Evolutionary conservation across 768 basidiomycete genomes (phyloP).

Genomic region (Xerocomellus chrysenteron): DNA sequence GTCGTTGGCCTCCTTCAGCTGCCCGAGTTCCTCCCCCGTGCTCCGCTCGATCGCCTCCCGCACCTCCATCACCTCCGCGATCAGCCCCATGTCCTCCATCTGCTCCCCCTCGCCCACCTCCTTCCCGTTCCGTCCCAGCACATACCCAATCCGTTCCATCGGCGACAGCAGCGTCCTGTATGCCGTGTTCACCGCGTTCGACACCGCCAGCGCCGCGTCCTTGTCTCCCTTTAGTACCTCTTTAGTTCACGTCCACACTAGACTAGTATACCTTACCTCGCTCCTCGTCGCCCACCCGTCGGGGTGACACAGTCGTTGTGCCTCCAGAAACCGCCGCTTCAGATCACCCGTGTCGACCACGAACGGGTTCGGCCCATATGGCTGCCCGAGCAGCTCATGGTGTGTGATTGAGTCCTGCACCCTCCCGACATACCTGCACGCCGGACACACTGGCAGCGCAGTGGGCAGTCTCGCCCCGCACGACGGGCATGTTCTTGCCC

Average conservation of each 20-base stretch:
- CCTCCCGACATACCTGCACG: slow-evolving; percentile 66
- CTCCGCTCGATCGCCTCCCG: slow-evolving; percentile 69
- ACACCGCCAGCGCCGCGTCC: slow-evolving; percentile 39
- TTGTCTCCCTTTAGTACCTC: slow-evolving; percentile 21
- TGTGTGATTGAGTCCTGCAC: slow-evolving; percentile 56
- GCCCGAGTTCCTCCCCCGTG: slow-evolving; percentile 51
- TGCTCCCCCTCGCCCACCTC: slow-evolving; percentile 68
- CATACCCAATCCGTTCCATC: slow-evolving; percentile 75
- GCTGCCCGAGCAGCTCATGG: slow-evolving; percentile 68
- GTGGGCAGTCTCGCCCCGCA: slow-evolving; percentile 63
- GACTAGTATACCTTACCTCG: slow-evolving; percentile 40
- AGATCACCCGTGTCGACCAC: slow-evolving; percentile 58
- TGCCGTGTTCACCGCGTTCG: slow-evolving; percentile 78
- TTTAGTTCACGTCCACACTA: slow-evolving; percentile 7
- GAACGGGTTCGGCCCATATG: slow-evolving; percentile 67
- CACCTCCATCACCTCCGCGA: slow-evolving; percentile 76
- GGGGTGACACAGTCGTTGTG: slow-evolving; percentile 81
- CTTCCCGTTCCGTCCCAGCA: slow-evolving; percentile 62
- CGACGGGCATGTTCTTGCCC: slow-evolving; percentile 48
- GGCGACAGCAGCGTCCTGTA: slow-evolving; percentile 77
- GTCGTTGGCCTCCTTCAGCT: slow-evolving; percentile 52
- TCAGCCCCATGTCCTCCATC: slow-evolving; percentile 65
- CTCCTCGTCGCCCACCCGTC: slow-evolving; percentile 78
- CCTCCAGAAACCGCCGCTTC: slow-evolving; percentile 62
- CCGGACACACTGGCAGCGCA: slow-evolving; percentile 68